Evolutionary conservation across 2,329 filamentous ascomycete genomes (phyloP), one percentile per base, ranked within the genome.

Genomic region (Seiridium unicorne): DNA sequence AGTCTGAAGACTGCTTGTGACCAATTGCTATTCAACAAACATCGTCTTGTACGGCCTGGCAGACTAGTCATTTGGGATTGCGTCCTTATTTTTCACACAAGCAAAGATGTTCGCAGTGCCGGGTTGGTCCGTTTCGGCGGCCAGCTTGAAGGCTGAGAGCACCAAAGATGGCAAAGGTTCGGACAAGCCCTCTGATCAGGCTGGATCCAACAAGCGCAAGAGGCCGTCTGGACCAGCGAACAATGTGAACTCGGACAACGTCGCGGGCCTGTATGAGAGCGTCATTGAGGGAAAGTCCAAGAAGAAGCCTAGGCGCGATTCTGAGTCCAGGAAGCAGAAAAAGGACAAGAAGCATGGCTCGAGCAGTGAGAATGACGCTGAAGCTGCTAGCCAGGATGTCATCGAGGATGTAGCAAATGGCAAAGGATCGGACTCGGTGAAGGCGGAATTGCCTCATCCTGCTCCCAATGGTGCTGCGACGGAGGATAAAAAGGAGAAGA

Each of bases 101-200:
- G 38, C 11, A 18, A 56, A 26, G n/a, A 94, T 98, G 94, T 98
- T 98, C 75, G 89, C 93, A 8, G 93, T 98, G 36, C 91, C 91
- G 70, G 95, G 95, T 67, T 97, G 94, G 93, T 92, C 92, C 44
- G 82, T 97, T 42, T 86, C 91, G 59, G 84, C 89, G 63, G 85
- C 87, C 65, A 79, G 79, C 57, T 84, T 96, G 64, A 92, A 92
- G 75, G 76, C 86, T 36, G 92, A 97, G 76, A 83, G 79, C 62
- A 70, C 70, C 62, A 70, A 68, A 38, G 72, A 70, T 32, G 66
- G 70, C 31, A 68, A 75, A 2, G 69, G 66, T 63, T 60, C 64
- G 62, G 32, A 64, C 44, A 32, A 61, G 8, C n/a, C 18, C 18
- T 38, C 40, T 62, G 66, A 46, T 32, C 64, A 77, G 61, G 71